Percentiles rank a stretch among this genome's conserved stretches.
phyloP scores from a whole-genome alignment of 2,329 filamentous ascomycete genomes.

The Aureobasidium sp. region DNA sequence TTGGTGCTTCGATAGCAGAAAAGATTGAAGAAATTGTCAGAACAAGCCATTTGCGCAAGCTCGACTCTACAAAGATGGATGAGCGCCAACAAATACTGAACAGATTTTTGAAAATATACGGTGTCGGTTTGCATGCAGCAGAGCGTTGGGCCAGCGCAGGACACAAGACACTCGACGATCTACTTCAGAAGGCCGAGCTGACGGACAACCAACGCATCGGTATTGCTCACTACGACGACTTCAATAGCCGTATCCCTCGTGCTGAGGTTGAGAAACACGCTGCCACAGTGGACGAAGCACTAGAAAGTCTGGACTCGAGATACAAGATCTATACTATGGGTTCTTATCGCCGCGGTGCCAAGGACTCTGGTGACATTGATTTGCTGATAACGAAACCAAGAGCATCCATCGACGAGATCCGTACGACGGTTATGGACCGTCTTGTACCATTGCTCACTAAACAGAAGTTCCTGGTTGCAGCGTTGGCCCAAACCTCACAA shows the following conservation, averaged over 20 bases:
- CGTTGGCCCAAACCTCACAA: slow-evolving; percentile 51
- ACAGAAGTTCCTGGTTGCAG: slow-evolving; percentile 60
- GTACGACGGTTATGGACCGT: slow-evolving; percentile 52
- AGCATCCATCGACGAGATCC: slow-evolving; percentile 52
- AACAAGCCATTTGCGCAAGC: slow-evolving; percentile 62
- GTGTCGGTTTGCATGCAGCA: slow-evolving; percentile 64
- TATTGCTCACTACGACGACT: slow-evolving; percentile 71
- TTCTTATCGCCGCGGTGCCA: slow-evolving; percentile 74
- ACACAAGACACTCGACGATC: slow-evolving; percentile 65
- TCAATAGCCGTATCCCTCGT: slow-evolving; percentile 71
- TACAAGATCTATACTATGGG: slow-evolving; percentile 72
- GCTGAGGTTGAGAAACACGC: slow-evolving; percentile 66
- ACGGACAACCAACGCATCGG: slow-evolving; percentile 66
- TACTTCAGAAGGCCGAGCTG: slow-evolving; percentile 55
- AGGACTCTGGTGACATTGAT: slow-evolving; percentile 74
- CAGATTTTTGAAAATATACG: slow-evolving; percentile 71
- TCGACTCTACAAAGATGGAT: slow-evolving; percentile 65
- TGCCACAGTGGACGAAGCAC: slow-evolving; percentile 52
- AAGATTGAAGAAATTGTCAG: slow-evolving; percentile 87
- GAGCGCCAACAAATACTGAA: slow-evolving; percentile 59
- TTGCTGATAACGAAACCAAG: slow-evolving; percentile 67
- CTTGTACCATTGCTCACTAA: slow-evolving; percentile 58
- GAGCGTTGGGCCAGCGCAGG: slow-evolving; percentile 71
- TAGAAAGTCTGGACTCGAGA: slow-evolving; percentile 52
- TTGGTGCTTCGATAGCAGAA: slow-evolving; percentile 65